Evolutionary conservation across 2,329 filamentous ascomycete species (phyloP), one percentile per base, ranked within the genome.

Genomic region (Gaeumannomyces sp.): DNA sequence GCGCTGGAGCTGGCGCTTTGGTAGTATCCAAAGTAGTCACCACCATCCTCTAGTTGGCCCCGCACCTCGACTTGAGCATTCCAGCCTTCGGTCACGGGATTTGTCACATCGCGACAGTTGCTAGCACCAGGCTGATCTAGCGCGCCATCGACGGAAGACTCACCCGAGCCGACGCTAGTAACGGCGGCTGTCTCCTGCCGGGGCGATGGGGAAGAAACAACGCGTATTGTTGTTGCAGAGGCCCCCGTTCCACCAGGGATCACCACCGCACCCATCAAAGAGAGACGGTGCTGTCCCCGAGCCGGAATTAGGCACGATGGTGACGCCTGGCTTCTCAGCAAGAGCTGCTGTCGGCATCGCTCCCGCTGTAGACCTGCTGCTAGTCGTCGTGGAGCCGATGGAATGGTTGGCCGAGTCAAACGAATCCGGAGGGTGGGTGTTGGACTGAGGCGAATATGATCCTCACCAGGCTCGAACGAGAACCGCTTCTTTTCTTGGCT

Each of bases 401-500:
- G 45, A 22, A 11, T 8, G n/a, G 4, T n/a, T 19, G 45, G 11
- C n/a, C 22, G 45, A 53, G 45, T n/a, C 7, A 53, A n/a, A 10
- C 45, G 45, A 53, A 5, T 22, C 45, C 11, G 38, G 38, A 25
- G 19, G 33, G 60, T 31, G 28, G 45, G 59, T 2, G 33, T 38
- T 25, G 60, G 60, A 19, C 60, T 38, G 31, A 61, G 33, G 28
- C 22, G 19, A 25, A 61, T 35, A 16, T 28, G 50, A 27, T 64
- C 63, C 27, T 64, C 63, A 31, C 63, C 63, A 25, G 50, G 11
- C 53, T 61, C 57, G 22, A 64, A 64, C 13, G 63, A 64, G 22
- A 64, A 64, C 1, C 61, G 61, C 45, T 29, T 62, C 25, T 56
- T 27, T 22, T 53, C 45, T 25, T 29, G 16, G 8, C 22, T 22